Evolutionary conservation across 306 rosid genomes (phyloP).

Genomic region (Cyclanthera cordifolia): DNA sequence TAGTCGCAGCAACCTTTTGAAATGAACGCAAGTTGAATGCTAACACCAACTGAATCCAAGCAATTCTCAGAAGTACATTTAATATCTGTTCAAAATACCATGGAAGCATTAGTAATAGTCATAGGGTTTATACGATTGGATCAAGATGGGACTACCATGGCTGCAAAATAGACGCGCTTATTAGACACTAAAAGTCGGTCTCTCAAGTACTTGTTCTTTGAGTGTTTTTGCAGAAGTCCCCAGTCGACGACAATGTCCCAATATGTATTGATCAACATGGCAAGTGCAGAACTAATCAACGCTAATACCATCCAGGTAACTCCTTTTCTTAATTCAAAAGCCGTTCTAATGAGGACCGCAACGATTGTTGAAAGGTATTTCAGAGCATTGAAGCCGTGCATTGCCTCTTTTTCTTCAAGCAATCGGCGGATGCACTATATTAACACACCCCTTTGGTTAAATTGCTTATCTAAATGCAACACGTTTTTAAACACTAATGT

Average conservation of each 20-base stretch:
- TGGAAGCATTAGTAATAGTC: neutral
- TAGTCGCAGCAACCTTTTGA: constrained; percentile 27
- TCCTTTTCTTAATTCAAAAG: constrained; percentile 18
- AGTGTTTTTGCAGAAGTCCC: constrained; percentile 48
- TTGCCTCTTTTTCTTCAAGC: constrained; percentile 43
- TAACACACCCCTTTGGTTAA: neutral
- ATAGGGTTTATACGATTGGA: neutral
- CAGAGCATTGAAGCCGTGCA: constrained; percentile 48
- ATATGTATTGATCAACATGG: constrained; percentile 37
- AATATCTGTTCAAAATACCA: constrained; percentile 27
- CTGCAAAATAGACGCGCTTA: constrained; percentile 39
- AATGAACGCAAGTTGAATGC: constrained; percentile 21
- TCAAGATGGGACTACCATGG: constrained; percentile 29
- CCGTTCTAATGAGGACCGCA: constrained; percentile 46
- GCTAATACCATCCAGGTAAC: constrained; percentile 30
- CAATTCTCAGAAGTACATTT: constrained; percentile 54
- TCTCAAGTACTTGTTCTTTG: constrained; percentile 55
- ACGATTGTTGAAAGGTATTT: constrained; percentile 44
- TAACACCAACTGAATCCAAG: constrained; percentile 52
- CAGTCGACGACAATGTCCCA: constrained; percentile 65
- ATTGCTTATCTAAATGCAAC: neutral
- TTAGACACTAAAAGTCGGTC: constrained; percentile 48
- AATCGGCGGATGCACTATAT: constrained; percentile 44
- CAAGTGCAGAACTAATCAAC: constrained; percentile 28
- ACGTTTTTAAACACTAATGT: neutral